These are phyloP conservation scores for Lactarius hengduanensis DNA, from an alignment of 768 basidiomycete genomes.

Conservation along the genomic window DNA sequence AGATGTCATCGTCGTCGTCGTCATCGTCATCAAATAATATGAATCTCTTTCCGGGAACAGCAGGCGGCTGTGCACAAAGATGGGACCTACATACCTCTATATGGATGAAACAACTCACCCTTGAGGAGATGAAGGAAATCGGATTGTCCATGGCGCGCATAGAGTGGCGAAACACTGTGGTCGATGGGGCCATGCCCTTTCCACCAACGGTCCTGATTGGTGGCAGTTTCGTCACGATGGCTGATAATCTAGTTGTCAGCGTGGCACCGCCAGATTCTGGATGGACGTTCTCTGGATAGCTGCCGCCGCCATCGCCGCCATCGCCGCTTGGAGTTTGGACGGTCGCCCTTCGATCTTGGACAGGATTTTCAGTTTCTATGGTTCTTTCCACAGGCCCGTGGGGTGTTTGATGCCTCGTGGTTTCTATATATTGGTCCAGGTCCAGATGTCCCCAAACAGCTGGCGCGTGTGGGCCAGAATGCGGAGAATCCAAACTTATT, in stretches of 20 bases:
- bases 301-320: neutral
- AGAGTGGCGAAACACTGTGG: neutral
- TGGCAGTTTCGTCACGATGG: neutral
- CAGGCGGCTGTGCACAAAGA: conserved; percentile 6
- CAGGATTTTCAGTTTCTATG: neutral
- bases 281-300: neutral
- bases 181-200: conserved; percentile 6
- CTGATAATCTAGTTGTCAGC: conserved; percentile 6
- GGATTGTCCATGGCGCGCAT: neutral
- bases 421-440: neutral
- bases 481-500: neutral
- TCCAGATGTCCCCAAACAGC: neutral
- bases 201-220: neutral
- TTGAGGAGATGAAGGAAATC: neutral
- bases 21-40: conserved; percentile 35
- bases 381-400: neutral
- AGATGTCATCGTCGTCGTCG: conserved; percentile 30
- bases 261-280: neutral
- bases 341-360: neutral
- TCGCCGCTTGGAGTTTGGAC: conserved; percentile 13
- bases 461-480: neutral
- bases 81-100: neutral
- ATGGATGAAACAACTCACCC: conserved; percentile 16
- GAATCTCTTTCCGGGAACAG: conserved; percentile 33
- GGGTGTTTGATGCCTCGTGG: neutral